These are phyloP conservation scores for Xylariales sp. DNA, from an alignment of 2,329 filamentous ascomycete species.

Conservation along the genomic window DNA sequence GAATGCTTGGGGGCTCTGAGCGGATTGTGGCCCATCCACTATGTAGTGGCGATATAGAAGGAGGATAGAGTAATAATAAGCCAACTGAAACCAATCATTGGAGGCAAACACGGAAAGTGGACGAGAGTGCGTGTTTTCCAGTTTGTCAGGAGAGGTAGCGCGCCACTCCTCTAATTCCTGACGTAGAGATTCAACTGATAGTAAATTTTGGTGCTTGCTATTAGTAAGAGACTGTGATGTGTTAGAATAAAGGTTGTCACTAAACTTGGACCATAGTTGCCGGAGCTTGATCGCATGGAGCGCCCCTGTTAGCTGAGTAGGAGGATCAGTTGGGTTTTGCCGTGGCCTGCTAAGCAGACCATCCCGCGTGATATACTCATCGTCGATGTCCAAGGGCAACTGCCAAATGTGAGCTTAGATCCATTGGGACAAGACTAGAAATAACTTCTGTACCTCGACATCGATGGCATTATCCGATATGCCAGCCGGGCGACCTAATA, in stretches of 20 bases:
- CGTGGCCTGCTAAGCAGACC: slow-evolving; percentile 17
- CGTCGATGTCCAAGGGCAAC: slow-evolving; percentile 24
- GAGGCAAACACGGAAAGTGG: slow-evolving; percentile 16
- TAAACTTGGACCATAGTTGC: slow-evolving; percentile 23
- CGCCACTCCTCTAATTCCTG: slow-evolving; percentile 23
- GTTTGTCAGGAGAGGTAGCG: slow-evolving; percentile 13
- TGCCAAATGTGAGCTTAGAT: slow-evolving; percentile 4
- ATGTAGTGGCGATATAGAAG: slow-evolving; percentile 15
- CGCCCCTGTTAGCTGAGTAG: slow-evolving; percentile 23
- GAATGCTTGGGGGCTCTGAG: not conserved
- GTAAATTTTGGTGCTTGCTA: slow-evolving; percentile 5
- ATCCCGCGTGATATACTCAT: slow-evolving; percentile 17
- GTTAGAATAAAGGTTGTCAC: slow-evolving; percentile 17
- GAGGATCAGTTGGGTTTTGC: slow-evolving; percentile 9
- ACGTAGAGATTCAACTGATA: slow-evolving; percentile 14
- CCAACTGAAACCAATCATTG: slow-evolving; percentile 8
- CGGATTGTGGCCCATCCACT: not conserved
- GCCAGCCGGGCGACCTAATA: slow-evolving; percentile 21
- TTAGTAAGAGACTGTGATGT: too few relatives aligned
- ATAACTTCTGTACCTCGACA: slow-evolving; percentile 16
- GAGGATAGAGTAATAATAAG: not conserved
- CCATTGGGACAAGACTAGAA: not conserved
- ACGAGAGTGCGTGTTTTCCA: slow-evolving; percentile 3
- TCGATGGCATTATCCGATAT: slow-evolving; percentile 22
- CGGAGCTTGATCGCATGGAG: slow-evolving; percentile 25